These are phyloP conservation scores for Hortiboletus campestris DNA, from an alignment of 768 basidiomycete species.

Conservation along the genomic window DNA sequence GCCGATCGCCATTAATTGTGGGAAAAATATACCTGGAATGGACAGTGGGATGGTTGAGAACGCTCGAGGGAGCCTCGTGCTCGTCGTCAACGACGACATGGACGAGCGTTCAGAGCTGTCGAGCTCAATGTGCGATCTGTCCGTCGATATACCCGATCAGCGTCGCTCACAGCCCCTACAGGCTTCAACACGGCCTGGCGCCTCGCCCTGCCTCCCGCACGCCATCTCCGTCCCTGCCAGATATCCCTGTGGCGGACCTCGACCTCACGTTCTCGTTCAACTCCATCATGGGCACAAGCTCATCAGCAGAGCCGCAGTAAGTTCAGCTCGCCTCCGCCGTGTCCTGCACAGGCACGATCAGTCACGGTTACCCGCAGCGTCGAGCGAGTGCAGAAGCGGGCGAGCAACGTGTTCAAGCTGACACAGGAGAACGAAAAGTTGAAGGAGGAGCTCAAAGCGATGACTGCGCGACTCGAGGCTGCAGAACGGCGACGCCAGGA, in stretches of 20 bases:
- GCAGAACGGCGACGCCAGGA: conserved; percentile 61
- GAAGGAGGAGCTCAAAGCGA: conserved; percentile 69
- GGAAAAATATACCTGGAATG: conserved; percentile 18
- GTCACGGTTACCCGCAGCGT: conserved; percentile 30
- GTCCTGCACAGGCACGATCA: conserved; percentile 28
- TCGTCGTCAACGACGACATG: conserved; percentile 29
- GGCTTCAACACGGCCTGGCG: conserved; percentile 21
- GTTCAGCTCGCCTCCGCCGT: conserved; percentile 32
- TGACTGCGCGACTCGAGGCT: conserved; percentile 72
- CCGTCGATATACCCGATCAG: neutral
- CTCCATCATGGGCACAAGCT: conserved; percentile 38
- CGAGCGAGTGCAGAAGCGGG: conserved; percentile 59
- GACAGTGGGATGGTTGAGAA: neutral
- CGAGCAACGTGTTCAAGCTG: conserved; percentile 73
- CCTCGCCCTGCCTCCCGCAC: conserved; percentile 22
- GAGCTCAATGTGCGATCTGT: conserved; percentile 24
- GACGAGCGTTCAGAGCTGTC: conserved; percentile 19
- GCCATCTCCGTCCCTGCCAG: conserved; percentile 42
- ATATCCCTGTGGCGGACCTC: conserved; percentile 50
- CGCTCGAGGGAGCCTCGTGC: conserved; percentile 20
- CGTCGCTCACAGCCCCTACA: conserved; percentile 23
- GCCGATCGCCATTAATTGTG: conserved; percentile 30
- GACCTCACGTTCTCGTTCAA: conserved; percentile 43
- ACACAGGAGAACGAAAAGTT: conserved; percentile 79
- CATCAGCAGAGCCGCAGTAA: conserved; percentile 42